Conservation (phyloP, 805 yeast genomes). For the Candida tallmaniae region DNA sequence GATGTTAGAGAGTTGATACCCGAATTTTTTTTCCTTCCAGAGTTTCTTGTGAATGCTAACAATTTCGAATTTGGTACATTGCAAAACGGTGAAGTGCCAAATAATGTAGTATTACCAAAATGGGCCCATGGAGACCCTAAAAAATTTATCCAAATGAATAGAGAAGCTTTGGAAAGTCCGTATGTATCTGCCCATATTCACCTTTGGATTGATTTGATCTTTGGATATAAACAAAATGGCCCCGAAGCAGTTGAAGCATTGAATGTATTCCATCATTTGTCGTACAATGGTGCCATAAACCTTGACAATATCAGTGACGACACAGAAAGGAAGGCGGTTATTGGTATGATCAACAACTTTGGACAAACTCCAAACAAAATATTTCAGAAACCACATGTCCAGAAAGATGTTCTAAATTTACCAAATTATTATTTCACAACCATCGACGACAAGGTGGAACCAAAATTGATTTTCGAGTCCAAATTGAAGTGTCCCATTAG, state of each 20-base stretch:
- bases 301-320: conserved; percentile 71
- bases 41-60: conserved; percentile 64
- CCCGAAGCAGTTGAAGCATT: conserved; percentile 57
- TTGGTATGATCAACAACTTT: conserved; percentile 84
- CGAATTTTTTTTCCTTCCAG: conserved; percentile 80
- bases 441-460: conserved; percentile 25
- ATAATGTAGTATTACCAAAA: conserved; percentile 68
- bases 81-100: conserved; percentile 57
- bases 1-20: conserved; percentile 88
- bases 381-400: conserved; percentile 64
- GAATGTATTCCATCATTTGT: conserved; percentile 79
- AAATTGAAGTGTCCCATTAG: conserved; percentile 37
- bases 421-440: conserved; percentile 34
- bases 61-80: conserved; percentile 64
- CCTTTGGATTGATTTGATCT: conserved; percentile 80
- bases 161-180: conserved; percentile 81
- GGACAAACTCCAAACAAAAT: conserved; percentile 85
- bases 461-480: conserved; percentile 41
- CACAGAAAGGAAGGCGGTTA: conserved; percentile 67
- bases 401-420: conserved; percentile 33
- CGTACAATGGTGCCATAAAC: conserved; percentile 81
- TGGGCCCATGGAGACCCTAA: conserved; percentile 83
- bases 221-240: conserved; percentile 79
- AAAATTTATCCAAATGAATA: conserved; percentile 65
- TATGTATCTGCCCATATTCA: conserved; percentile 74